These are phyloP conservation scores for Marsdenia floribunda DNA, from an alignment of 257 asterid genomes.

Conservation along the genomic window DNA sequence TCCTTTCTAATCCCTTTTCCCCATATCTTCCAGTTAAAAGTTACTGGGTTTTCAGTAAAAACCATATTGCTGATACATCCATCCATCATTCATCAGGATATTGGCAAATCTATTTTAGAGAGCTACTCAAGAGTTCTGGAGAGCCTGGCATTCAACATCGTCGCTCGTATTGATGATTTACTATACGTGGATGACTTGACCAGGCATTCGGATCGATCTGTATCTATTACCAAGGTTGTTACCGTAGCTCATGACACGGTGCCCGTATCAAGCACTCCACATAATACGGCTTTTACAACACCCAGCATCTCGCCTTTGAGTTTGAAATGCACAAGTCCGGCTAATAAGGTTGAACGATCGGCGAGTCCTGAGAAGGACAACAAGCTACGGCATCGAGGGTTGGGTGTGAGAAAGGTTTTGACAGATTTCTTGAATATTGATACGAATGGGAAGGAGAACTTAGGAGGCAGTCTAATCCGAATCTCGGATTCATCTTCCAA, in stretches of 20 bases:
- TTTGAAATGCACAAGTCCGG: constrained; percentile 35
- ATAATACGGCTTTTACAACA: constrained; percentile 47
- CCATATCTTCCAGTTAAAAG: background rate
- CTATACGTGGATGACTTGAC: constrained; percentile 70
- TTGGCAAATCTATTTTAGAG: constrained; percentile 75
- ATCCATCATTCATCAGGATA: constrained; percentile 40
- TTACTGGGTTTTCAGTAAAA: background rate
- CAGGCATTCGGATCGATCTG: constrained; percentile 56
- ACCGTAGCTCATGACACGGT: constrained; percentile 31
- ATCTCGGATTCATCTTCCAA: constrained; percentile 38
- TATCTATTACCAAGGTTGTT: constrained; percentile 51
- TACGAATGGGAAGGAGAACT: constrained; percentile 38
- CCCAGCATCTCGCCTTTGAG: constrained; percentile 46
- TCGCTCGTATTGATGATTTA: constrained; percentile 67
- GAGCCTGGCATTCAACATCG: constrained; percentile 77
- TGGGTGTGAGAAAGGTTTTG: constrained; percentile 56
- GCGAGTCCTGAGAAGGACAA: constrained; percentile 18
- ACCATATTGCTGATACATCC: no score
- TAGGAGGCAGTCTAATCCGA: no score
- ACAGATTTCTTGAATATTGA: constrained; percentile 62
- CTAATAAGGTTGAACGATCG: constrained; percentile 33
- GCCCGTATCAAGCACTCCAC: constrained; percentile 24
- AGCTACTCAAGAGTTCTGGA: constrained; percentile 80
- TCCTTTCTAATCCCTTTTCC: background rate
- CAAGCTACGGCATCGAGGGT: constrained; percentile 38